Percentiles rank a stretch among this genome's conserved stretches.
These are phyloP conservation scores for Acer campestre DNA, from an alignment of 345 rosid species.

Conservation along the genomic window DNA sequence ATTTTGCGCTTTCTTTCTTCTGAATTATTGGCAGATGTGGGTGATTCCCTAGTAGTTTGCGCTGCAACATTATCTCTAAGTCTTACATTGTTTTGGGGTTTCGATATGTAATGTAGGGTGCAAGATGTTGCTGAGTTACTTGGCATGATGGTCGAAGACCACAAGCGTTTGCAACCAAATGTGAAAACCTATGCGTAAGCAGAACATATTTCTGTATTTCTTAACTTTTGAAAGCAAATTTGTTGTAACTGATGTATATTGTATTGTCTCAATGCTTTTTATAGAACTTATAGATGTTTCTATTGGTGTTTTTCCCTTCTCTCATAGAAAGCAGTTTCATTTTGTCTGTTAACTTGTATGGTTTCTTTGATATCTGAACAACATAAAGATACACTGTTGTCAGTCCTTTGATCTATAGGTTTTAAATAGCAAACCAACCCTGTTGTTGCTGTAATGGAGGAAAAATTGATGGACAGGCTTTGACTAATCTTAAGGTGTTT, in stretches of 20 bases:
- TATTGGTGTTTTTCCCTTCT: not conserved
- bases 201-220: slow-evolving; percentile 11
- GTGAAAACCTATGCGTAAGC: slow-evolving; percentile 86
- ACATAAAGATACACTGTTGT: not conserved
- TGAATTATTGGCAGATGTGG: not conserved
- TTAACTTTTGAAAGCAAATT: slow-evolving; percentile 1
- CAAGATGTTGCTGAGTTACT: slow-evolving; percentile 97
- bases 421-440: slow-evolving; percentile 14
- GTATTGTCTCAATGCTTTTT: slow-evolving; percentile 7
- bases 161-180: slow-evolving; percentile 88
- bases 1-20: not conserved
- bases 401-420: slow-evolving; percentile 5
- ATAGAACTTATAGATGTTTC: slow-evolving; percentile 10
- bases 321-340: not conserved
- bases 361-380: not conserved
- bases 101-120: slow-evolving; percentile 55
- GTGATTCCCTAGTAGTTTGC: not conserved
- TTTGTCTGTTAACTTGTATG: not conserved
- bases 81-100: slow-evolving; percentile 8
- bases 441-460: slow-evolving; percentile 20
- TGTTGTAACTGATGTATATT: slow-evolving; percentile 9
- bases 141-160: slow-evolving; percentile 98
- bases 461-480: slow-evolving; percentile 15
- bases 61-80: not conserved
- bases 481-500: slow-evolving; percentile 18